Evolutionary conservation across 345 rosid species (phyloP).

Genomic region (Salix brachista): DNA sequence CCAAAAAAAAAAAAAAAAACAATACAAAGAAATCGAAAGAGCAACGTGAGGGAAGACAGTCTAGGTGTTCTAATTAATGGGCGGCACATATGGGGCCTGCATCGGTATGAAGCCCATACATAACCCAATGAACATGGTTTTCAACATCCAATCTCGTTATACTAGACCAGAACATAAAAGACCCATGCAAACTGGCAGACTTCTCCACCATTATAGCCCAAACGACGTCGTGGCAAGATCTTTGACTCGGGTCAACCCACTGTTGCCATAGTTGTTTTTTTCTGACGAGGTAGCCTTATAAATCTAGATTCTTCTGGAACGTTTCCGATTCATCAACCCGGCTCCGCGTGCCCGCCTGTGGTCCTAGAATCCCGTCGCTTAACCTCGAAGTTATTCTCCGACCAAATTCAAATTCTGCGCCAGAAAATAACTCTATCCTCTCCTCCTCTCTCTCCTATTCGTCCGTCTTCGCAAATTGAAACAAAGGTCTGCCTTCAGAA

Average conservation of each 20-base stretch:
- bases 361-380: neutral
- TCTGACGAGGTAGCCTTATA: neutral
- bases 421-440: neutral
- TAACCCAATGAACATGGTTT: neutral
- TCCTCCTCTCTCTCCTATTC: neutral
- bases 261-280: neutral
- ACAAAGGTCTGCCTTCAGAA: neutral
- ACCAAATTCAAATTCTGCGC: neutral
- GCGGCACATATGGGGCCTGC: neutral
- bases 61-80: neutral
- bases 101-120: neutral
- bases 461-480: neutral
- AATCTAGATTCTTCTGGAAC: conserved; percentile 16
- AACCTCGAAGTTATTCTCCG: neutral
- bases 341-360: neutral
- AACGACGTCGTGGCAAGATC: neutral
- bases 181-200: neutral
- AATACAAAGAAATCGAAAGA: too few species aligned
- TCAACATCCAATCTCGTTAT: neutral
- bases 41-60: too few species aligned
- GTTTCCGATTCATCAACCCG: neutral
- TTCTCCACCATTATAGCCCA: neutral
- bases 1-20: too few species aligned
- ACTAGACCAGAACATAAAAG: neutral
- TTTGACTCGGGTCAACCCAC: neutral